Evolutionary conservation across 208 protist genomes (phyloP).

Genomic region (Phytomonas sp.): DNA sequence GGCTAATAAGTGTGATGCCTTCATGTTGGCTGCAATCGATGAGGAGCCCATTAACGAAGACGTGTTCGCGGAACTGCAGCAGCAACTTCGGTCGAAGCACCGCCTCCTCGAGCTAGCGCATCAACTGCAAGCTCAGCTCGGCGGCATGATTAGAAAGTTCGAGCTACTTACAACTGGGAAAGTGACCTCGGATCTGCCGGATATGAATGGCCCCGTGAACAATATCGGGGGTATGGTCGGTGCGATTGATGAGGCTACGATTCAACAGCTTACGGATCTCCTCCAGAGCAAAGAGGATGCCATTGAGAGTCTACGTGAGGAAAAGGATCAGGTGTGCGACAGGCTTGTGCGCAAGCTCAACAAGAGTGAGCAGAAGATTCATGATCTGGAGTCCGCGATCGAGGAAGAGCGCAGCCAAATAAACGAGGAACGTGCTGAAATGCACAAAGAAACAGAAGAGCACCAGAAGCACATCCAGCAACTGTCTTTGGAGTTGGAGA

Average conservation of each 20-base stretch:
- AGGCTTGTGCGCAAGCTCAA: conserved; percentile 89
- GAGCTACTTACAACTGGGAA: conserved; percentile 81
- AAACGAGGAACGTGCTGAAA: conserved; percentile 61
- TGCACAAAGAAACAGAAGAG: conserved; percentile 53
- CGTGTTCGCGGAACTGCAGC: conserved; percentile 67
- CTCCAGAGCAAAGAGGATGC: conserved; percentile 84
- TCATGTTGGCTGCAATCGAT: conserved; percentile 61
- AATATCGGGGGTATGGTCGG: conserved; percentile 9
- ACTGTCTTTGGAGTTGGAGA: conserved; percentile 77
- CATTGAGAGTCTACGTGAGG: conserved; percentile 53
- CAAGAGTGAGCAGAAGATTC: conserved; percentile 72
- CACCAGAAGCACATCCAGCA: conserved; percentile 76
- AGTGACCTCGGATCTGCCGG: conserved; percentile 35
- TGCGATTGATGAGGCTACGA: conserved; percentile 45
- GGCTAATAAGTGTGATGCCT: conserved; percentile 32
- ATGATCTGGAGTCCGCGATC: conserved; percentile 62
- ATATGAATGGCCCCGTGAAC: not conserved
- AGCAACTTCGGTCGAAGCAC: conserved; percentile 85
- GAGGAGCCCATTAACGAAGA: conserved; percentile 68
- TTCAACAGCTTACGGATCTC: conserved; percentile 61
- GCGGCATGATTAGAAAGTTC: conserved; percentile 82
- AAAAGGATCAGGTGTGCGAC: conserved; percentile 78
- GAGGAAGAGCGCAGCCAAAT: conserved; percentile 76
- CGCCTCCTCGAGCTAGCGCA: conserved; percentile 76
- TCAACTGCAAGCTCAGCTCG: conserved; percentile 73